These are phyloP conservation scores for Brassica juncea DNA, from an alignment of 345 rosid species.

Conservation along the genomic window DNA sequence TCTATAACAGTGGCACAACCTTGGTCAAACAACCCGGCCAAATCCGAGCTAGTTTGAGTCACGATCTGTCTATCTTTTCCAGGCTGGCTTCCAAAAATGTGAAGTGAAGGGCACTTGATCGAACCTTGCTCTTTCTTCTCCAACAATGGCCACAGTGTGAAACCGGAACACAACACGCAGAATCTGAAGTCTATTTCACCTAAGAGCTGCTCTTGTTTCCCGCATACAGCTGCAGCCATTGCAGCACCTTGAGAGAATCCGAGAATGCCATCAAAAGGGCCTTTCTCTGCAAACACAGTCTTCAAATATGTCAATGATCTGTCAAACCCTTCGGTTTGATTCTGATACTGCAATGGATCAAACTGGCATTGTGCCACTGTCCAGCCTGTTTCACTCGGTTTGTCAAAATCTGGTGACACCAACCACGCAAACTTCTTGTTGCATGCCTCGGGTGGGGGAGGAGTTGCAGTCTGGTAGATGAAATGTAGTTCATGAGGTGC, in stretches of 20 bases:
- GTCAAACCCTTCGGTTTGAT: conserved; percentile 76
- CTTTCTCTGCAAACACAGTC: conserved; percentile 49
- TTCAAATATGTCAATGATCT: conserved; percentile 57
- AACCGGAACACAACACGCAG: conserved; percentile 82
- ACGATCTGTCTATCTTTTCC: conserved; percentile 82
- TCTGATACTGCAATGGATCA: conserved; percentile 79
- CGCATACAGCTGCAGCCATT: conserved; percentile 73
- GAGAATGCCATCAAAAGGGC: conserved; percentile 93
- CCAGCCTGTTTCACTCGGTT: conserved; percentile 53
- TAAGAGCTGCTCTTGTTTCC: conserved; percentile 40
- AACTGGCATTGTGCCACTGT: conserved; percentile 58
- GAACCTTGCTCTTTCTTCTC: conserved; percentile 41
- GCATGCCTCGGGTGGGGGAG: conserved; percentile 50
- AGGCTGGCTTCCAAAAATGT: conserved; percentile 66
- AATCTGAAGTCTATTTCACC: conserved; percentile 73
- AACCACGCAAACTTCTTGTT: conserved; percentile 87
- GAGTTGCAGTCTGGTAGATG: conserved; percentile 59
- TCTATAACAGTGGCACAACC: conserved; percentile 62
- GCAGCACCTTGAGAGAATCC: conserved; percentile 99
- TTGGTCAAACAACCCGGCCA: conserved; percentile 57
- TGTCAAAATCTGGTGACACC: conserved; percentile 53
- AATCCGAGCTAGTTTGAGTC: conserved; percentile 61
- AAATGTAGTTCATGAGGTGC: conserved; percentile 87
- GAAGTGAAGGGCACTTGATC: conserved; percentile 81
- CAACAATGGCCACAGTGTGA: conserved; percentile 41